These are phyloP conservation scores for Fistulina hepatica DNA, from an alignment of 1,284 basidiomycete species.

Conservation along the genomic window DNA sequence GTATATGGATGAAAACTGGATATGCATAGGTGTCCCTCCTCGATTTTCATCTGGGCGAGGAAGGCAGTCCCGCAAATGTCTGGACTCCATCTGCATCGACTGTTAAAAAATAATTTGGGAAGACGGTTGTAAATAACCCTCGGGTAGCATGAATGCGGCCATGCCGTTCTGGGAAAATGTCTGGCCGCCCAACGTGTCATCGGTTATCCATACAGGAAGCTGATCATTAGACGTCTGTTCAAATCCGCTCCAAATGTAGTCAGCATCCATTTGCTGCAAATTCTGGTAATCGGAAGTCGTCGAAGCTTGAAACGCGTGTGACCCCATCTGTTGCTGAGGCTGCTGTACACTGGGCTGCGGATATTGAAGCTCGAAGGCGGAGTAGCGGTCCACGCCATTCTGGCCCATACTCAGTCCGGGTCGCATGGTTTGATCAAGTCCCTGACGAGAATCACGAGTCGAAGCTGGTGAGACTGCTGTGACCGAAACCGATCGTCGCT, in stretches of 20 bases:
- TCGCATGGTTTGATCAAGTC: conserved; percentile 23
- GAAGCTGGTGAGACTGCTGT: conserved; percentile 48
- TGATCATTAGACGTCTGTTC: conserved; percentile 61
- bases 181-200: conserved; percentile 64
- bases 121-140: conserved; percentile 56
- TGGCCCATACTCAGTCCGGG: conserved; percentile 18
- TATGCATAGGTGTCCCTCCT: too few relatives aligned
- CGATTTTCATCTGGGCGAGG: too few relatives aligned
- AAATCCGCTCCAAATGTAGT: conserved; percentile 64
- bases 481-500: conserved; percentile 43
- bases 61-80: too few relatives aligned
- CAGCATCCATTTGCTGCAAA: conserved; percentile 41
- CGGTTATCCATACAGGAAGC: conserved; percentile 72
- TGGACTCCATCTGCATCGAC: too few relatives aligned
- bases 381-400: conserved; percentile 30
- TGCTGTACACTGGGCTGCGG: conserved; percentile 17
- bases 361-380: conserved; percentile 32
- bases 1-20: too few relatives aligned
- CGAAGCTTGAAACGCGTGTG: conserved; percentile 14
- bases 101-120: too few relatives aligned
- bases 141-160: conserved; percentile 70
- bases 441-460: conserved; percentile 36
- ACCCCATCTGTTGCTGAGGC: conserved; percentile 18
- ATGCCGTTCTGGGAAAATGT: conserved; percentile 70
- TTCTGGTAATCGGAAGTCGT: conserved; percentile 16